Conservation (phyloP, 306 rosid species). For the Cucurbita maxima region DNA sequence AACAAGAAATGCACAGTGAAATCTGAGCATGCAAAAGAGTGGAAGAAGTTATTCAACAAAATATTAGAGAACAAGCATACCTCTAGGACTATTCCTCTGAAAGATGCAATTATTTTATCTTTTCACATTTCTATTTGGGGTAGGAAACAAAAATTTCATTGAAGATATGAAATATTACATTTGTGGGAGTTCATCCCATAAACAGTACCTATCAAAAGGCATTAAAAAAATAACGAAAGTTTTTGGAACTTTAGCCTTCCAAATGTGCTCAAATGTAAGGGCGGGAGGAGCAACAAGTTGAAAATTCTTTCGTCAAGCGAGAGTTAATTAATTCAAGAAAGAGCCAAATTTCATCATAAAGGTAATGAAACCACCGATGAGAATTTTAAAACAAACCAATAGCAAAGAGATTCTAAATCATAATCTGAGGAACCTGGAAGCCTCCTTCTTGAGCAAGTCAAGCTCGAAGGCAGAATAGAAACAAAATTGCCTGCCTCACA, state of each 20-base stretch:
- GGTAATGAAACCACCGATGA: neutral
- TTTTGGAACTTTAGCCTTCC: neutral
- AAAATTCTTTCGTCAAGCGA: neutral
- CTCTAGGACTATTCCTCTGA: neutral
- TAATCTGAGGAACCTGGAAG: neutral
- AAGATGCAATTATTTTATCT: neutral
- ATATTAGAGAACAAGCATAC: neutral
- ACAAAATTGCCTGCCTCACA: neutral
- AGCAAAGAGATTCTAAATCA: neutral
- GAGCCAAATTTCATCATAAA: neutral
- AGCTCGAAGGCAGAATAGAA: neutral
- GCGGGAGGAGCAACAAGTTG: neutral
- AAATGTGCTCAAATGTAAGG: neutral
- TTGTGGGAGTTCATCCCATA: neutral
- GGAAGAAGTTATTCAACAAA: neutral
- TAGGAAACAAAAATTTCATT: neutral
- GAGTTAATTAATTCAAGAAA: neutral
- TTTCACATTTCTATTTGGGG: neutral
- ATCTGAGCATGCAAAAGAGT: neutral
- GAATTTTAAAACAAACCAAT: neutral
- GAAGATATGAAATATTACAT: neutral
- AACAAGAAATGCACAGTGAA: neutral
- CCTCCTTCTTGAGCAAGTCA: neutral
- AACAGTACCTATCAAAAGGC: neutral
- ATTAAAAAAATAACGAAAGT: neutral